Percentiles rank a stretch among this genome's conserved stretches.
These are phyloP conservation scores for Pterocarpus macrocarpus DNA, from an alignment of 306 rosid species.

Conservation along the genomic window DNA sequence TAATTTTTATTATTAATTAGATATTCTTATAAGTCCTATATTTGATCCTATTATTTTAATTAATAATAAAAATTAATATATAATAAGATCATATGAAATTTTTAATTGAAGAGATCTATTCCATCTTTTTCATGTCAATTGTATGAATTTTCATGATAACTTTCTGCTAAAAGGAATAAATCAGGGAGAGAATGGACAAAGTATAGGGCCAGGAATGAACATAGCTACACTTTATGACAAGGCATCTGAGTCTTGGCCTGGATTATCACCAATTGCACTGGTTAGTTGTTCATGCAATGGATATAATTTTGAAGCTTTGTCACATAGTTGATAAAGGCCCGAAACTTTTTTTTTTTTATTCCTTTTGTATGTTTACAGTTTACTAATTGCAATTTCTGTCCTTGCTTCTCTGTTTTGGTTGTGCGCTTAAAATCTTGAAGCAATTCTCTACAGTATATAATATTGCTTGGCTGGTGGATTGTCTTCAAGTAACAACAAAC, in stretches of 20 bases:
- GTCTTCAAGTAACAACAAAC: neutral
- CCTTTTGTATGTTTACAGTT: conserved; percentile 7
- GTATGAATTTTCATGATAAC: conserved; percentile 66
- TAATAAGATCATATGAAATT: too few species aligned
- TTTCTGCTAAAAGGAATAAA: conserved; percentile 71
- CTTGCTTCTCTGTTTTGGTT: neutral
- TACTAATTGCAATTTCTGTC: conserved; percentile 16
- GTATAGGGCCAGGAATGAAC: conserved; percentile 70
- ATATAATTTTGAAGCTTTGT: conserved; percentile 30
- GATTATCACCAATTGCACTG: conserved; percentile 67
- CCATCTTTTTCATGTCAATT: neutral
- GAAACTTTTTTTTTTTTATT: neutral
- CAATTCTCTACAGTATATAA: conserved; percentile 18
- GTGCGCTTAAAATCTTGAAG: conserved; percentile 15
- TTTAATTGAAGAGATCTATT: too few species aligned
- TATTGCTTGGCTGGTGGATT: conserved; percentile 25
- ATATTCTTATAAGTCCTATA: too few species aligned
- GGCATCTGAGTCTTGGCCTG: conserved; percentile 92
- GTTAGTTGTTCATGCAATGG: conserved; percentile 59
- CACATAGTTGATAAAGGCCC: conserved; percentile 4
- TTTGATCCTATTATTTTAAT: too few species aligned
- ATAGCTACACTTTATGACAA: conserved; percentile 85
- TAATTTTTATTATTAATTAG: too few species aligned
- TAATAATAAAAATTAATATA: too few species aligned
- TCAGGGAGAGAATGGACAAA: conserved; percentile 60